Evolutionary conservation across 1,284 basidiomycete genomes (phyloP).

Genomic region (Ceratobasidium sp.): DNA sequence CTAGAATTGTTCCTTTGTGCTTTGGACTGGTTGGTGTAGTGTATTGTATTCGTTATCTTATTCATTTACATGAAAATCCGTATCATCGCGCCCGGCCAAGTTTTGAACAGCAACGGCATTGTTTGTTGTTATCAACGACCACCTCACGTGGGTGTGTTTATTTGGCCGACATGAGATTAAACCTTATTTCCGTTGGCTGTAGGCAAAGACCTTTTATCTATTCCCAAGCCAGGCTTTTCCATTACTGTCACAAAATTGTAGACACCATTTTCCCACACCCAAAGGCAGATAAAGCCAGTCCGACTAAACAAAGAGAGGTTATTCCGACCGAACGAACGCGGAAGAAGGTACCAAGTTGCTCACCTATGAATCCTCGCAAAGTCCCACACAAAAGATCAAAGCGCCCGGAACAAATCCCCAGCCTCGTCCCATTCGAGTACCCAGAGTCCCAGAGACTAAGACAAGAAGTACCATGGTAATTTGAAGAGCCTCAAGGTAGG

Average conservation of each 20-base stretch:
- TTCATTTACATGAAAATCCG: conserved; percentile 18
- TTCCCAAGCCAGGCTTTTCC: neutral
- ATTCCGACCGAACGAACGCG: no score
- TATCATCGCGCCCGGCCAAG: neutral
- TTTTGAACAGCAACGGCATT: neutral
- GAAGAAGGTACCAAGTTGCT: neutral
- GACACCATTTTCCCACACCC: neutral
- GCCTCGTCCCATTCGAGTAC: neutral
- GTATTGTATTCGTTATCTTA: conserved; percentile 42
- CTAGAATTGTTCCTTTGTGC: conserved; percentile 43
- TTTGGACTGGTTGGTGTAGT: conserved; percentile 4
- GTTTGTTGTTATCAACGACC: neutral
- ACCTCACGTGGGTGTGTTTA: neutral
- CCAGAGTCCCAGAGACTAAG: neutral
- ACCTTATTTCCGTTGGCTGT: neutral
- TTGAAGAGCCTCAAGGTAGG: neutral
- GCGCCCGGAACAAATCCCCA: neutral
- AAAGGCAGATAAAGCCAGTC: conserved; percentile 11
- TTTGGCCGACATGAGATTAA: neutral
- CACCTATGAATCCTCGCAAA: neutral
- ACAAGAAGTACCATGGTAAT: conserved; percentile 4
- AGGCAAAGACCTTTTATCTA: neutral
- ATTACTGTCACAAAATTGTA: no score
- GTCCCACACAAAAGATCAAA: neutral
- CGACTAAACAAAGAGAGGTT: neutral